Conservation (phyloP, 2,329 filamentous ascomycete species). For the Teratosphaeria viscida region DNA sequence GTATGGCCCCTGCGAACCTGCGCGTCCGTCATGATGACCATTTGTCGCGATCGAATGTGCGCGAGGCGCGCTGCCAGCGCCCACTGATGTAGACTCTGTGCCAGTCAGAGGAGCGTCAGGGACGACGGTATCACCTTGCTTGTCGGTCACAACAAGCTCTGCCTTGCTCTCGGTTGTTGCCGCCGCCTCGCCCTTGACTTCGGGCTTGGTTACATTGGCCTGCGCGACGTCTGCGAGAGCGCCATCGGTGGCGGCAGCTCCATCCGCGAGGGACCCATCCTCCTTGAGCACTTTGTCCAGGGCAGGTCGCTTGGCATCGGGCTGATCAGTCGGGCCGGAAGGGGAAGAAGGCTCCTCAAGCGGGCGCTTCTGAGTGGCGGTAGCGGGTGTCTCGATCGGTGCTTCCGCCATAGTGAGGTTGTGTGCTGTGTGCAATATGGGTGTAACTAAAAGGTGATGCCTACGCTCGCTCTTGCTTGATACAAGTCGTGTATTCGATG, state of each 20-base stretch:
- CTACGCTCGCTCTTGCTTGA: conserved; percentile 10
- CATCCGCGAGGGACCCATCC: conserved; percentile 39
- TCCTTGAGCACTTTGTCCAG: conserved; percentile 82
- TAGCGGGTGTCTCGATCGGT: conserved; percentile 33
- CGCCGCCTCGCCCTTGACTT: conserved; percentile 11
- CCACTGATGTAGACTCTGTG: conserved; percentile 14
- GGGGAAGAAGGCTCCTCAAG: conserved; percentile 95
- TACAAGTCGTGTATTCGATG: conserved; percentile 1
- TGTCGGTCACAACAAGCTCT: conserved; percentile 30
- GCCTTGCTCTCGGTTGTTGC: background rate
- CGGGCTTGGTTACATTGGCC: conserved; percentile 10
- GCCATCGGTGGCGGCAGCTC: conserved; percentile 21
- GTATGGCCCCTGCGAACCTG: conserved; percentile 32
- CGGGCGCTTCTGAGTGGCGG: conserved; percentile 75
- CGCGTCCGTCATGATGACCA: conserved; percentile 41
- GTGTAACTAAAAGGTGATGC: conserved; percentile 1
- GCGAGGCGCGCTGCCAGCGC: conserved; percentile 1
- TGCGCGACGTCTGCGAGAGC: conserved; percentile 23
- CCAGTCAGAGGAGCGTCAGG: conserved; percentile 48
- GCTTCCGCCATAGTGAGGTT: conserved; percentile 24
- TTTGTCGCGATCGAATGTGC: conserved; percentile 29
- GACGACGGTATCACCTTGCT: conserved; percentile 59
- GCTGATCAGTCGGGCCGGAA: conserved; percentile 80
- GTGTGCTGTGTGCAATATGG: background rate
- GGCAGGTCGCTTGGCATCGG: conserved; percentile 91